These are phyloP conservation scores for Rhexocercosporidium sp. DNA, from an alignment of 2,329 filamentous ascomycete species.

Conservation along the genomic window DNA sequence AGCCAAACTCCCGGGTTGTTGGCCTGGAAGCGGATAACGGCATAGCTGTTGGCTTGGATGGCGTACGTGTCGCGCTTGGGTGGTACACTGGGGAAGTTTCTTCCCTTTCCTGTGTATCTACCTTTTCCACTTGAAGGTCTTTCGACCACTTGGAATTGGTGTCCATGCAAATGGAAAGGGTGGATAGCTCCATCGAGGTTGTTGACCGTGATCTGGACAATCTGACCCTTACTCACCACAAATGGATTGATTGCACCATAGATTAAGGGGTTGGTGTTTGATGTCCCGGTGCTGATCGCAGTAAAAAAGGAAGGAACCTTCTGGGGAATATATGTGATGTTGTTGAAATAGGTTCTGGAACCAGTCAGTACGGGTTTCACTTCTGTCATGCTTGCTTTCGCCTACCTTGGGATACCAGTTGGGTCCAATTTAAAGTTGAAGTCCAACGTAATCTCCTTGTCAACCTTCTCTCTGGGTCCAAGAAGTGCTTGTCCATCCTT, in stretches of 20 bases:
- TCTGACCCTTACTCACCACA: slow-evolving; percentile 65
- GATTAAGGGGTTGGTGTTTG: slow-evolving; percentile 55
- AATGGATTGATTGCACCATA: slow-evolving; percentile 70
- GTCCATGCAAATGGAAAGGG: slow-evolving; percentile 59
- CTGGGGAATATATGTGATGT: slow-evolving; percentile 74
- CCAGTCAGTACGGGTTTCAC: background rate
- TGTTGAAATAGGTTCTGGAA: slow-evolving; percentile 65
- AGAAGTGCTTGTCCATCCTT: slow-evolving; percentile 39
- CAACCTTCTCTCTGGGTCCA: slow-evolving; percentile 11
- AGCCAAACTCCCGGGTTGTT: slow-evolving; percentile 59
- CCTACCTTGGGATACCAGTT: slow-evolving; percentile 27
- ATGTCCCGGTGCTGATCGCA: slow-evolving; percentile 60
- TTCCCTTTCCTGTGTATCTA: slow-evolving; percentile 4
- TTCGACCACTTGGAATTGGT: slow-evolving; percentile 53
- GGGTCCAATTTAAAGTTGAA: slow-evolving; percentile 31
- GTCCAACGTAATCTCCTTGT: slow-evolving; percentile 26
- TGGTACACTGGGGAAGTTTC: slow-evolving; percentile 47
- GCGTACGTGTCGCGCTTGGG: slow-evolving; percentile 54
- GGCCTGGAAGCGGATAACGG: slow-evolving; percentile 52
- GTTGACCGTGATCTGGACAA: slow-evolving; percentile 62
- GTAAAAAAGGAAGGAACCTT: slow-evolving; percentile 85
- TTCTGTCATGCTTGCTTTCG: background rate
- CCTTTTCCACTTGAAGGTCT: slow-evolving; percentile 11
- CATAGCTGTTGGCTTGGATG: slow-evolving; percentile 42
- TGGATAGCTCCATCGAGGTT: slow-evolving; percentile 52